Conservation (phyloP, 495 filamentous ascomycete species). For the Tuber indicum region DNA sequence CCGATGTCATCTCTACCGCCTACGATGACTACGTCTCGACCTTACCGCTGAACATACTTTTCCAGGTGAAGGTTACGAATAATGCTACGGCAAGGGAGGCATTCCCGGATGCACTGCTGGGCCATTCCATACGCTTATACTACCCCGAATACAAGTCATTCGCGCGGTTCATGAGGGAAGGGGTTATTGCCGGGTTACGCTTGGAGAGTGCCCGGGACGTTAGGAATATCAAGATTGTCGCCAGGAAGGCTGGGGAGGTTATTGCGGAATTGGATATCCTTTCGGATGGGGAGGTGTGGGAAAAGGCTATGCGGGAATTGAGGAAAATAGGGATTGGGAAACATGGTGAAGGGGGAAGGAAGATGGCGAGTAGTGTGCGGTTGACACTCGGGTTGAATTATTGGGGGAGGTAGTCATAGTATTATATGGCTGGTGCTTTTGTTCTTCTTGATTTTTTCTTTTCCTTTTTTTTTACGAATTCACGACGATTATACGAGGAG, state of each 20-base stretch:
- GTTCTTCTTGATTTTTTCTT: too few species aligned
- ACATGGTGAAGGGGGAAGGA: slow-evolving; percentile 16
- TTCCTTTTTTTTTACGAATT: not conserved
- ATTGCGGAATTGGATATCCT: slow-evolving; percentile 21
- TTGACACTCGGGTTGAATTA: slow-evolving; percentile 26
- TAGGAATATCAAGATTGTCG: slow-evolving; percentile 17
- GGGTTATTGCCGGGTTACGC: slow-evolving; percentile 17
- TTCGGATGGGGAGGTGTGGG: slow-evolving; percentile 28
- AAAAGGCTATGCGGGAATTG: slow-evolving; percentile 20
- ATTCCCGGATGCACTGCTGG: slow-evolving; percentile 22
- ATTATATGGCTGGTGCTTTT: not conserved
- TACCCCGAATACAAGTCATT: slow-evolving; percentile 27
- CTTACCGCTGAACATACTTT: slow-evolving; percentile 26
- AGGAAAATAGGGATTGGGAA: slow-evolving; percentile 20
- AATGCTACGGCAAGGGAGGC: slow-evolving; percentile 6
- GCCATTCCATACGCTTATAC: slow-evolving; percentile 25
- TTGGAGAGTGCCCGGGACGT: slow-evolving; percentile 20
- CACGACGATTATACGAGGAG: not conserved
- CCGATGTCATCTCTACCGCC: slow-evolving; percentile 15
- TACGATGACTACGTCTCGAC: slow-evolving; percentile 25
- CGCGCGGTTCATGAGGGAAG: slow-evolving; percentile 22
- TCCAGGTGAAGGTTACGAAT: slow-evolving; percentile 21
- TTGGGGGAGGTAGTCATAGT: not conserved
- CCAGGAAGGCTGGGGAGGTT: slow-evolving; percentile 26
- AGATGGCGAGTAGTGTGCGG: slow-evolving; percentile 20